Percentiles rank a stretch among this genome's conserved stretches.
These are phyloP conservation scores for Novymonas esmeraldas DNA, from an alignment of 208 protist species.

Conservation along the genomic window DNA sequence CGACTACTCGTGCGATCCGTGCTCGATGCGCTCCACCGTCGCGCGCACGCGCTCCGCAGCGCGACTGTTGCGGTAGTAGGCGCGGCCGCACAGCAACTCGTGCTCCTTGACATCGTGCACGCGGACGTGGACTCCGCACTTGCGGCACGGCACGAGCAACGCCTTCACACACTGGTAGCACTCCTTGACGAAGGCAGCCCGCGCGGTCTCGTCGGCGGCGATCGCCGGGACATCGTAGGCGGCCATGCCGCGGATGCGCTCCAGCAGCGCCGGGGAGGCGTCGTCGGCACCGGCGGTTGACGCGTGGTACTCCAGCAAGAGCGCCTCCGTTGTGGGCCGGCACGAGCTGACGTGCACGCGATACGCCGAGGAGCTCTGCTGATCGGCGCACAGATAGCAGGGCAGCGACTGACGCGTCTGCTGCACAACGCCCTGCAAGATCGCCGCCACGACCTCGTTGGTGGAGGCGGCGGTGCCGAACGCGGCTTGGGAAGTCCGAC, in stretches of 20 bases:
- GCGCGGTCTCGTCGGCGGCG: constrained; percentile 24
- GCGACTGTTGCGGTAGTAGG: constrained; percentile 47
- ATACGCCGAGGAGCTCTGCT: constrained; percentile 52
- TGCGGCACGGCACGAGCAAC: constrained; percentile 63
- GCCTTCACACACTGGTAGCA: constrained; percentile 61
- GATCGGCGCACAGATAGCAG: constrained; percentile 76
- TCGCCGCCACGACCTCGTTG: constrained; percentile 44
- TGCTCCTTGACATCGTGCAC: constrained; percentile 80
- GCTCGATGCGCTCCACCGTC: constrained; percentile 36
- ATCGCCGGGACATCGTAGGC: constrained; percentile 27
- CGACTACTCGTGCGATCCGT: constrained; percentile 9
- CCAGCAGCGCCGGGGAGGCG: constrained; percentile 20
- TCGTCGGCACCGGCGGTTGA: constrained; percentile 3
- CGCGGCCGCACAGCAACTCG: constrained; percentile 56
- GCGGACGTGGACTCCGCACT: constrained; percentile 53
- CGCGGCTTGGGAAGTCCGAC: constrained; percentile 1
- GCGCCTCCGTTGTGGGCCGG: constrained; percentile 31
- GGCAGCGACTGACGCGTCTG: constrained; percentile 70
- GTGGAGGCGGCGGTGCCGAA: constrained; percentile 14
- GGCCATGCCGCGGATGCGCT: constrained; percentile 19
- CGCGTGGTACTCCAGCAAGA: constrained; percentile 40
- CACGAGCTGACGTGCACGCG: constrained; percentile 62
- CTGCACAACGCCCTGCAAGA: constrained; percentile 66
- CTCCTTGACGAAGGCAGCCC: constrained; percentile 33
- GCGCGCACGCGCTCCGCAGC: constrained; percentile 40